Evolutionary conservation across 306 rosid genomes (phyloP).

Genomic region (Quercus wislizeni): DNA sequence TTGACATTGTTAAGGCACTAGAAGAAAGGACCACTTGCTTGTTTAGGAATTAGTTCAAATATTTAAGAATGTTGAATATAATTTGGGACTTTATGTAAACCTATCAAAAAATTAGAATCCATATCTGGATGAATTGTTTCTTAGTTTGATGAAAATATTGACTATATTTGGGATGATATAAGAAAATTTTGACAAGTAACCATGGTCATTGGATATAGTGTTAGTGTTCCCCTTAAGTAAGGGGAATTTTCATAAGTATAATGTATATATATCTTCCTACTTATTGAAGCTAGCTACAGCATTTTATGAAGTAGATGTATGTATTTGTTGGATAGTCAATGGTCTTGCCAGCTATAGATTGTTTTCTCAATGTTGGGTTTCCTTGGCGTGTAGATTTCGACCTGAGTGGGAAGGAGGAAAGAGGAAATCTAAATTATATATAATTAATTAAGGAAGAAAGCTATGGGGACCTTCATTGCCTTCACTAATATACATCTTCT

Average conservation of each 20-base stretch:
- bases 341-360: constrained; percentile 33
- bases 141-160: too few species aligned
- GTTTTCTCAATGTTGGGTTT: constrained; percentile 23
- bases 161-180: too few species aligned
- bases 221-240: too few species aligned
- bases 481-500: background rate
- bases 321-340: constrained; percentile 39
- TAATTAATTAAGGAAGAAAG: background rate
- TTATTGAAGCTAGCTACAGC: constrained; percentile 27
- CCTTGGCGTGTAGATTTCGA: constrained; percentile 42
- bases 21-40: background rate
- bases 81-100: too few species aligned
- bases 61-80: background rate
- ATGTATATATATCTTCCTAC: constrained; percentile 17
- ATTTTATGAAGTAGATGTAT: constrained; percentile 24
- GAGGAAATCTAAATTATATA: background rate
- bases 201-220: too few species aligned
- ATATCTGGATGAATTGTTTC: too few species aligned
- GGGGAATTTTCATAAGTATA: too few species aligned
- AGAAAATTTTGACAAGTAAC: too few species aligned
- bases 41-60: background rate
- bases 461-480: background rate
- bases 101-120: too few species aligned
- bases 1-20: background rate
- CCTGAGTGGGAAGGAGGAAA: constrained; percentile 7